Evolutionary conservation across 192 early-diverging fungal genomes (phyloP).

Genomic region (Cetraspora pellucida): DNA sequence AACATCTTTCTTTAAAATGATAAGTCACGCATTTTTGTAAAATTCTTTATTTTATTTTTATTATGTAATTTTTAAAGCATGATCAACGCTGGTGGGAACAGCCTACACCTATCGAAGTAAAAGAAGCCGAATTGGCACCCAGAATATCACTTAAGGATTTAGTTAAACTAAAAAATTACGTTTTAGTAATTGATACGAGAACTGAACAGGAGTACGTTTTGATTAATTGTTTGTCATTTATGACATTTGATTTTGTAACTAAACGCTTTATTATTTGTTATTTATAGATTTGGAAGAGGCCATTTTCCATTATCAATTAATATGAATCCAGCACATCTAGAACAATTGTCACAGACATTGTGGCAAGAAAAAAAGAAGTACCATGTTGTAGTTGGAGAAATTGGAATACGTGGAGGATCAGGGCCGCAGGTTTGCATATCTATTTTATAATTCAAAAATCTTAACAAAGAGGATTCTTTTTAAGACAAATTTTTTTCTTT

Average conservation of each 20-base stretch:
- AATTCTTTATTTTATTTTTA: background rate
- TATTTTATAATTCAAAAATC: background rate
- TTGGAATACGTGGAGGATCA: constrained; percentile 45
- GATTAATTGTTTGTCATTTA: background rate
- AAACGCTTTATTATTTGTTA: background rate
- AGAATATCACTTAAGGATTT: constrained; percentile 58
- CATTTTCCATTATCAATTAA: constrained; percentile 61
- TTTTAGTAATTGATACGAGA: constrained; percentile 62
- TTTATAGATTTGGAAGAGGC: constrained; percentile 51
- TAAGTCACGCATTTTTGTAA: background rate
- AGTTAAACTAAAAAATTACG: constrained; percentile 44
- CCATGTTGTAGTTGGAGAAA: constrained; percentile 54
- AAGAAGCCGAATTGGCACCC: constrained; percentile 57
- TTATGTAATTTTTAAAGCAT: background rate
- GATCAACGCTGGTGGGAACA: constrained; percentile 53
- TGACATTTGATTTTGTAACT: background rate
- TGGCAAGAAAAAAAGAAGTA: constrained; percentile 57
- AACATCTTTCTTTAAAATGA: background rate
- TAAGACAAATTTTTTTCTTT: background rate
- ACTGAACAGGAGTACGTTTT: constrained; percentile 54
- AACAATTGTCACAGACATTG: constrained; percentile 45
- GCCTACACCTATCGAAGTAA: constrained; percentile 47
- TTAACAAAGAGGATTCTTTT: background rate
- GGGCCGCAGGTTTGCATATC: constrained; percentile 53
- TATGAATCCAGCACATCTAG: constrained; percentile 47